Base-by-base conservation (phyloP, 1,284 basidiomycete species). In the Inonotus hispidus region DNA sequence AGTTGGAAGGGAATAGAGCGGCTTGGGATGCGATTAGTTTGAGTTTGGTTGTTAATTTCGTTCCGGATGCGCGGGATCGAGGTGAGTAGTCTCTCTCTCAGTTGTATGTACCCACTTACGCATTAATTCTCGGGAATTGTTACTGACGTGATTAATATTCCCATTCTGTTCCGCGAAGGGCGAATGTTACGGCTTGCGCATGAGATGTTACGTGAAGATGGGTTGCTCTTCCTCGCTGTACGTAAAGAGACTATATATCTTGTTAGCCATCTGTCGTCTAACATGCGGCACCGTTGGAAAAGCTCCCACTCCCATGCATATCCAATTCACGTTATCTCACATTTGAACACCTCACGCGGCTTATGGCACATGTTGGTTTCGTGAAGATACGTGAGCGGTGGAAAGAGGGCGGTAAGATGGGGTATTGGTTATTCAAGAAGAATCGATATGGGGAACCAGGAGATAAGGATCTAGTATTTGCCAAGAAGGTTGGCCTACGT, bases 1-100 rank as follows among this genome's bases (percentile, higher is more conserved):
- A 84, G 63, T 69, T 73, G 61, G 70, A 68, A 0, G 72, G 38
- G 2, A 58, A 53, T 16, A 21, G 27, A 58, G 37, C 79, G 60
- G 74, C 87, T 65, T 95, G 92, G 85, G 88, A 92, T 67, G 68
- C 87, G 21, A 81, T 95, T 62, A 93, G 90, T 70, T 81, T 93
- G 32, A 93, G 91, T 68, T 74, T 95, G 32, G 93, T 95, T 3
- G 72, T 95, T 2, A 95, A 95, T 68, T 95, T 94, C 70, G 90
- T 93, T 0, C 86, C 90, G n/a, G 81, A 85, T 35, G 75, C 88
- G 0, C 75, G 75, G 57, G 84, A 92, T 59, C 75, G 93, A 84
- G 93, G 92, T 91, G 63, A 58, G 76, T 64, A 19, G 2, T 32
- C 50, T 32, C n/a, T n/a, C 37, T 14, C 35, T 25, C 43, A 43